phyloP scores from a whole-genome alignment of 129 eudicot species.

The Daucus carota region DH1_v3.0 NC_030383.2:35020001-35020500 shows the following conservation, averaged over 20 bases:
- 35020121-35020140: slow-evolving; percentile 68
- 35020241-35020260: slow-evolving; percentile 77
- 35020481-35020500: slow-evolving; percentile 97
- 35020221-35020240: slow-evolving; percentile 93
- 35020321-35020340: not conserved
- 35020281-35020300: slow-evolving; percentile 86
- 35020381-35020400: slow-evolving; percentile 75
- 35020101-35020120: slow-evolving; percentile 92
- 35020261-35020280: slow-evolving; percentile 95
- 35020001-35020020: slow-evolving; percentile 39
- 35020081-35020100: slow-evolving; percentile 98
- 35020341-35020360: slow-evolving; percentile 14
- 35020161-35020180: not conserved
- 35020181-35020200: slow-evolving; percentile 5
- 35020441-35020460: slow-evolving; percentile 93
- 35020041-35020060: slow-evolving; percentile 92
- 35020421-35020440: slow-evolving; percentile 98
- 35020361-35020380: slow-evolving; percentile 18
- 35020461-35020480: slow-evolving; percentile 93
- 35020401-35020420: slow-evolving; percentile 95
- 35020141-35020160: not conserved
- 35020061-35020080: slow-evolving; percentile 92
- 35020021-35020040: slow-evolving; percentile 71
- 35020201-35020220: slow-evolving; percentile 59
- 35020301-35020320: not conserved